These are phyloP conservation scores for Begonia fuchsioides DNA, from an alignment of 306 rosid genomes.

Conservation along the genomic window DNA sequence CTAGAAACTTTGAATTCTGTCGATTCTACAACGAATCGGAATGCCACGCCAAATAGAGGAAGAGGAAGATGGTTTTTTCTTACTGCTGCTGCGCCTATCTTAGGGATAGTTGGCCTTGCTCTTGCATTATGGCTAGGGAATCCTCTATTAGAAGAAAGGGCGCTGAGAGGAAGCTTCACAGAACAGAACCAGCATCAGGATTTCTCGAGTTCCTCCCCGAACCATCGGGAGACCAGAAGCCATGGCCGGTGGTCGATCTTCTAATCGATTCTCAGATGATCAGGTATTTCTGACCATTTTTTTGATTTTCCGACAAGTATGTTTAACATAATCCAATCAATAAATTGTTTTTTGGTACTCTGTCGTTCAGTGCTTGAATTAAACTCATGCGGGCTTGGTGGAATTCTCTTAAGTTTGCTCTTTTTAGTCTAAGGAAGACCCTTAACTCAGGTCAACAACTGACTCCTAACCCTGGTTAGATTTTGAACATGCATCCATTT, in stretches of 20 bases:
- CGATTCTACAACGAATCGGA: slow-evolving; percentile 16
- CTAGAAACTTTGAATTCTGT: slow-evolving; percentile 13
- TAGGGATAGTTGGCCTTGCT: slow-evolving; percentile 68
- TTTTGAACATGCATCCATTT: too few relatives aligned
- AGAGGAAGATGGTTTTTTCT: slow-evolving; percentile 71
- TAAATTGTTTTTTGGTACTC: too few relatives aligned
- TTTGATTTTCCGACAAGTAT: too few relatives aligned
- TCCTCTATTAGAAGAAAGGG: slow-evolving; percentile 35
- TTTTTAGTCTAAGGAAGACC: too few relatives aligned
- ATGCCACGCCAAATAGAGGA: slow-evolving; percentile 25
- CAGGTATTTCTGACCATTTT: too few relatives aligned
- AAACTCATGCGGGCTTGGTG: too few relatives aligned
- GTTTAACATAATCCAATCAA: too few relatives aligned
- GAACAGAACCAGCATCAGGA: slow-evolving; percentile 22
- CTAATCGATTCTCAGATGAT: slow-evolving; percentile 7
- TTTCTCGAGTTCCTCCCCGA: slow-evolving; percentile 19
- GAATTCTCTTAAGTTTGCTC: too few relatives aligned
- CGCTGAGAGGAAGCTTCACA: slow-evolving; percentile 11
- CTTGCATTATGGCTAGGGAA: slow-evolving; percentile 78
- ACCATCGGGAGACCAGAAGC: slow-evolving; percentile 58
- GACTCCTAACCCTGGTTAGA: too few relatives aligned
- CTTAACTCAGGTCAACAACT: too few relatives aligned
- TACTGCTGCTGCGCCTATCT: slow-evolving; percentile 88
- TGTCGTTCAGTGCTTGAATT: too few relatives aligned
- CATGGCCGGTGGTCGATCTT: slow-evolving; percentile 88